Evolutionary conservation across 2,329 filamentous ascomycete species (phyloP), one percentile per base, ranked within the genome.

Genomic region (Ilyonectria robusta): DNA sequence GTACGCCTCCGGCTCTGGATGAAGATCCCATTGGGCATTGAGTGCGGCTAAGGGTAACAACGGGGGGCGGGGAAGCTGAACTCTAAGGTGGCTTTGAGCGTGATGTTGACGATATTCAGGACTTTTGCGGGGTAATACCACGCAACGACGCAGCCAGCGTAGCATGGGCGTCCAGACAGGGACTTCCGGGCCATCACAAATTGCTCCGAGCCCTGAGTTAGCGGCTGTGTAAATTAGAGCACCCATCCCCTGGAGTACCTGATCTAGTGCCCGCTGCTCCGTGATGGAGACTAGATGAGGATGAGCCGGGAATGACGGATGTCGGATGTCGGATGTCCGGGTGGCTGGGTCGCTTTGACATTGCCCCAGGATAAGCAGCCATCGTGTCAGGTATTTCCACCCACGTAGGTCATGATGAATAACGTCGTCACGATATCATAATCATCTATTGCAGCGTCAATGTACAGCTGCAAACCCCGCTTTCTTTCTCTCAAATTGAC

Each of bases 381-480:
- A 35, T 21, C 10, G 13, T 53, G 10, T 19, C 29, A 19, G 31
- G 31, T 11, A 35, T 33, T 23, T 6, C n/a, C 29, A 35, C 13
- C 31, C 19, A 35, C 29, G 50, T 33, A 8, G n/a, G 11, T 53
- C 50, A 53, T 53, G 50, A 53, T 53, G 19, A 53, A 35, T 35
- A 7, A 21, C 50, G n/a, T 19, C 50, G 50, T 53, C 50, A 53
- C 50, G 13, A 33, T 31, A 13, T 33, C 50, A 35, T 37, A 35
- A 53, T 35, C 50, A 10, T 53, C 11, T 19, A 13, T 33, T 50
- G n/a, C 15, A 53, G 23, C n/a, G 19, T 53, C 50, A 21, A 21
- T 35, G 31, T 15, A 23, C 13, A 50, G 47, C 47, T 50, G 50
- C 50, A 53, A 53, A 33, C 50, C 50, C 50, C 50, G 50, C 50